Conservation (phyloP, 2,329 filamentous ascomycete genomes). For the Colletotrichum musicola region DNA sequence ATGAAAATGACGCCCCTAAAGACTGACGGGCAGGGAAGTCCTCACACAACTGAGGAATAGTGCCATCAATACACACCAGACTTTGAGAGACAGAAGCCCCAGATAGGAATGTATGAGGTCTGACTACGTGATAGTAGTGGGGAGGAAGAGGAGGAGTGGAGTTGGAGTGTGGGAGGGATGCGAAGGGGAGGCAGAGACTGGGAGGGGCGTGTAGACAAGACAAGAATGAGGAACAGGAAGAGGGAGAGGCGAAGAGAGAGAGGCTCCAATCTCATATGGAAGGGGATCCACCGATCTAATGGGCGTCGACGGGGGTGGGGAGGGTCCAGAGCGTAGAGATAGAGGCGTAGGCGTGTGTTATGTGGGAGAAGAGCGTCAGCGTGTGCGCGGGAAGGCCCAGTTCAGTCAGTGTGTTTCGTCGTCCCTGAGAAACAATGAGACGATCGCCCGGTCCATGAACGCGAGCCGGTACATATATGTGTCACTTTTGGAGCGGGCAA, state of each 20-base stretch:
- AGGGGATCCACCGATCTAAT: slow-evolving; percentile 24
- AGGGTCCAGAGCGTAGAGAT: slow-evolving; percentile 8
- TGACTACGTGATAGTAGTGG: slow-evolving; percentile 36
- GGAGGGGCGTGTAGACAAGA: slow-evolving; percentile 25
- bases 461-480: slow-evolving; percentile 37
- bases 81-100: slow-evolving; percentile 51
- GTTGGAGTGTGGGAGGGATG: slow-evolving; percentile 32
- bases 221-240: slow-evolving; percentile 24
- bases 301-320: neutral
- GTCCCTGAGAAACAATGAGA: slow-evolving; percentile 41
- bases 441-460: slow-evolving; percentile 39
- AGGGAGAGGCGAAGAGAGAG: slow-evolving; percentile 31
- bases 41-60: slow-evolving; percentile 39
- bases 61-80: slow-evolving; percentile 39
- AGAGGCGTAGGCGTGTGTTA: neutral
- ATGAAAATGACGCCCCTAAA: slow-evolving; percentile 45
- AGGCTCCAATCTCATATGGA: slow-evolving; percentile 38
- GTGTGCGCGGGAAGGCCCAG: slow-evolving; percentile 24
- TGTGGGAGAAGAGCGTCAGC: slow-evolving; percentile 4
- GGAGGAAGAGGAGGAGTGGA: slow-evolving; percentile 28
- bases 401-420: slow-evolving; percentile 39
- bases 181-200: slow-evolving; percentile 9
- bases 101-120: slow-evolving; percentile 50
- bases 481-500: slow-evolving; percentile 24
- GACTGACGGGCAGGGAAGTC: slow-evolving; percentile 33